phyloP scores from a whole-genome alignment of 768 basidiomycete species.

The Termitomyces sp. region DNA sequence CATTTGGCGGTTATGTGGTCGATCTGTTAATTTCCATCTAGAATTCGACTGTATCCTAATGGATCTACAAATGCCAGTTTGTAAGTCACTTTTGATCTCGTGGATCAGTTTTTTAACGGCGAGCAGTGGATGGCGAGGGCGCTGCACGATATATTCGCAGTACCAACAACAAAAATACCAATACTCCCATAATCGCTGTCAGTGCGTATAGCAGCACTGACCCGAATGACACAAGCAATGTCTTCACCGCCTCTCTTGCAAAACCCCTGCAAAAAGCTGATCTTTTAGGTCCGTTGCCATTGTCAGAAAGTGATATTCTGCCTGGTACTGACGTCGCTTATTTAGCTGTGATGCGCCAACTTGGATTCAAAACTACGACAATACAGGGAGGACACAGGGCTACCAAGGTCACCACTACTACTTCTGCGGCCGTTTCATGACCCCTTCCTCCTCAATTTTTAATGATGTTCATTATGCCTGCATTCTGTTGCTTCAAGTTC shows the following conservation, averaged over 20 bases:
- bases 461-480: constrained; percentile 20
- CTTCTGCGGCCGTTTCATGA: constrained; percentile 29
- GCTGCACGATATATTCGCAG: constrained; percentile 97
- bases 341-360: constrained; percentile 69
- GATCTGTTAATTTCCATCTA: constrained; percentile 22
- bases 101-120: neutral
- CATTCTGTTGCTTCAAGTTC: constrained; percentile 17
- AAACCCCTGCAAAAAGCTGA: constrained; percentile 91
- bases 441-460: constrained; percentile 13
- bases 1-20: neutral
- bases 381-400: constrained; percentile 49
- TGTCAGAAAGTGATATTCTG: too few species aligned
- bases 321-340: too few species aligned
- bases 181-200: constrained; percentile 88
- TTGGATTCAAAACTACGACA: constrained; percentile 87
- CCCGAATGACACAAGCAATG: constrained; percentile 52
- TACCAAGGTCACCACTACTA: constrained; percentile 39
- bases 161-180: constrained; percentile 91
- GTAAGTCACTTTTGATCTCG: constrained; percentile 43
- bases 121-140: constrained; percentile 82
- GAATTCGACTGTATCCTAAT: constrained; percentile 96
- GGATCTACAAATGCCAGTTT: constrained; percentile 92
- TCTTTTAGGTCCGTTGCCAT: constrained; percentile 45
- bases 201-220: constrained; percentile 82
- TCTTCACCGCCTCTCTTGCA: constrained; percentile 77